Evolutionary conservation across 176 grass and related monocot species (phyloP).

Genomic region (Otatea glauca): DNA sequence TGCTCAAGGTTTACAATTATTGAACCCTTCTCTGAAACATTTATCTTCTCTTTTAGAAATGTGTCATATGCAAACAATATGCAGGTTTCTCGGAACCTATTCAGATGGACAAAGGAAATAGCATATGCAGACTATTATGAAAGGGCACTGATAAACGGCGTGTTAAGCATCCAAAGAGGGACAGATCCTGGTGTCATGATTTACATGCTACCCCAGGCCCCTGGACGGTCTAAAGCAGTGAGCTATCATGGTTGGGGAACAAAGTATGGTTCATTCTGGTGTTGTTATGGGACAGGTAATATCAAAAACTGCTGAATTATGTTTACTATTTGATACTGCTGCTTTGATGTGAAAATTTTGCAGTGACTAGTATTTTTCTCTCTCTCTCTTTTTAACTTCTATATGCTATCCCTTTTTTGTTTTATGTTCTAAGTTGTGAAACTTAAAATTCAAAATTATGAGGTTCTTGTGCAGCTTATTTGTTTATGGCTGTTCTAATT

Average conservation of each 20-base stretch:
- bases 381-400: neutral
- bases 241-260: constrained; percentile 96
- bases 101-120: constrained; percentile 96
- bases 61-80: constrained; percentile 16
- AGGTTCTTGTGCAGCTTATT: neutral
- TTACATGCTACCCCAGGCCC: constrained; percentile 90
- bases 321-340: neutral
- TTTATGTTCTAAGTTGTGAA: no score
- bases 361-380: neutral
- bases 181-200: constrained; percentile 84
- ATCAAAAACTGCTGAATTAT: constrained; percentile 10
- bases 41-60: neutral
- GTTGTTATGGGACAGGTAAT: constrained; percentile 96
- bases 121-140: constrained; percentile 95
- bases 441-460: no score
- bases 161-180: constrained; percentile 94
- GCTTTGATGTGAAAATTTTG: constrained; percentile 20
- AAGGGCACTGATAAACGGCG: constrained; percentile 91
- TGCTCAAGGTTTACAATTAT: constrained; percentile 75
- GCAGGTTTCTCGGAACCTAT: constrained; percentile 84
- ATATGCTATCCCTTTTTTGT: neutral
- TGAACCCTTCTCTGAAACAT: neutral
- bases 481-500: constrained; percentile 22
- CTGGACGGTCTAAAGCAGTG: constrained; percentile 79
- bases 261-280: constrained; percentile 91